Evolutionary conservation across 441 rosid species (phyloP).

Genomic region (Adansonia madagascariensis): DNA sequence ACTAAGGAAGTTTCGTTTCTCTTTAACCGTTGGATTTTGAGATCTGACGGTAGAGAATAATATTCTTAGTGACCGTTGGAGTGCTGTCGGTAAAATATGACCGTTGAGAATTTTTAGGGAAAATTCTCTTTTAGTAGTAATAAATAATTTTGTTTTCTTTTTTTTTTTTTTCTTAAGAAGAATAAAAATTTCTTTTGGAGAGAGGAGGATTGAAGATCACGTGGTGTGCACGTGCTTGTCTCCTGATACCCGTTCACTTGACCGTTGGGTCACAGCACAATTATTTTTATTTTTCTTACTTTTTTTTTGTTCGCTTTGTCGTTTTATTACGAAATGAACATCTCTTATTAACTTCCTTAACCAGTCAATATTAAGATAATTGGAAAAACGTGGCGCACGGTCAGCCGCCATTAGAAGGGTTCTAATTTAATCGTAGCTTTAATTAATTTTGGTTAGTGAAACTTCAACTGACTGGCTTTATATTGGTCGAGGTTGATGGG

Average conservation of each 20-base stretch:
- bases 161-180: not conserved
- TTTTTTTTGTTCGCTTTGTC: not conserved
- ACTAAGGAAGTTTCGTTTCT: constrained; percentile 15
- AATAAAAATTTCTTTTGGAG: not conserved
- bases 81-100: constrained; percentile 80
- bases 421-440: too few species aligned
- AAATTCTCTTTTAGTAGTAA: too few species aligned
- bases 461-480: too few species aligned
- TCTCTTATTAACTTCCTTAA: constrained; percentile 29
- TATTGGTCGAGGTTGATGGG: not conserved
- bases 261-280: constrained; percentile 51
- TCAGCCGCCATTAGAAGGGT: constrained; percentile 25
- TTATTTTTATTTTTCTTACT: not conserved
- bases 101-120: constrained; percentile 58
- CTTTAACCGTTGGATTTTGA: constrained; percentile 54
- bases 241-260: constrained; percentile 44
- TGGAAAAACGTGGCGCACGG: constrained; percentile 38
- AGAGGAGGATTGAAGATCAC: constrained; percentile 30
- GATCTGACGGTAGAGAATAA: constrained; percentile 49
- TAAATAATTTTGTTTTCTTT: too few species aligned
- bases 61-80: constrained; percentile 74
- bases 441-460: too few species aligned
- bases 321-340: not conserved
- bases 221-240: constrained; percentile 56
- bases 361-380: constrained; percentile 9